These are phyloP conservation scores for Lantana camara DNA, from an alignment of 257 asterid species.

Conservation along the genomic window DNA sequence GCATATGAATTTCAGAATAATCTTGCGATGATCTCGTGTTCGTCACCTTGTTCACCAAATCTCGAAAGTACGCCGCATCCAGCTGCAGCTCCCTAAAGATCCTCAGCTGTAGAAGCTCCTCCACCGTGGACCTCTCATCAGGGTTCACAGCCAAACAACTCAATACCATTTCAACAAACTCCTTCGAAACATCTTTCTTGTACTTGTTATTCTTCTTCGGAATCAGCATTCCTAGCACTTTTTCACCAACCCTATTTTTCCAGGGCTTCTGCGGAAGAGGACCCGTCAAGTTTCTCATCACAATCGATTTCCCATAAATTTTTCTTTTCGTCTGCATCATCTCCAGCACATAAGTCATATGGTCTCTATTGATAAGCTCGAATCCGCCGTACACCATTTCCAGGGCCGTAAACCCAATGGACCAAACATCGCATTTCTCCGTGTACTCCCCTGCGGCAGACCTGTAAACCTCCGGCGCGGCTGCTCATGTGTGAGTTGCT, in stretches of 20 bases:
- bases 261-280: too few species aligned
- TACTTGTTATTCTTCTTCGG: background rate
- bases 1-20: too few species aligned
- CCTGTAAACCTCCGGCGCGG: conserved; percentile 29
- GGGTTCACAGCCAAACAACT: conserved; percentile 16
- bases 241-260: too few species aligned
- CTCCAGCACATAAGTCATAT: background rate
- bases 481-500: too few species aligned
- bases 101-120: conserved; percentile 17
- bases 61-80: conserved; percentile 1
- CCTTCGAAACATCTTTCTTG: conserved; percentile 7
- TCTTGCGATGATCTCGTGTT: too few species aligned
- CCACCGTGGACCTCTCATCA: too few species aligned
- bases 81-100: conserved; percentile 23
- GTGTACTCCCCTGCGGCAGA: background rate
- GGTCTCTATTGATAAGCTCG: background rate
- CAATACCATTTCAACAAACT: conserved; percentile 19
- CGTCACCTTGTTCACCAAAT: too few species aligned
- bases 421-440: conserved; percentile 26
- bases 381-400: too few species aligned
- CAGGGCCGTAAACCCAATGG: conserved; percentile 28
- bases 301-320: too few species aligned
- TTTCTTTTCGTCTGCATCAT: conserved; percentile 13
- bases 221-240: too few species aligned
- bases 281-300: too few species aligned